Percentiles rank a stretch among this genome's conserved stretches.
Evolutionary conservation across 495 filamentous ascomycete genomes (phyloP).

Genomic region (Xylaria cubensis): DNA sequence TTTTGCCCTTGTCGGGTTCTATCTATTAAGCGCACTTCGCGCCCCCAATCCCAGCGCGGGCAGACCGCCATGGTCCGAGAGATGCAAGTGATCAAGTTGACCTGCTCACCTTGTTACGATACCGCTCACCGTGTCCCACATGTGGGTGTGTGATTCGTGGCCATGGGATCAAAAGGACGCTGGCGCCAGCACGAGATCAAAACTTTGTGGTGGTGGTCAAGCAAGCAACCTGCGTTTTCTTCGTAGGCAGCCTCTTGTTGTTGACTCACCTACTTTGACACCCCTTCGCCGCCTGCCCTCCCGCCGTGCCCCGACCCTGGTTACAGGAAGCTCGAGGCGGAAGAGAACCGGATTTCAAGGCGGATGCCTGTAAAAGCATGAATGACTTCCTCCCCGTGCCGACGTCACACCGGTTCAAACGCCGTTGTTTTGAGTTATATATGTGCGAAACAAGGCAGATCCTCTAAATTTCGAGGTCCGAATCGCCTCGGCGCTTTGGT

Average conservation of each 20-base stretch:
- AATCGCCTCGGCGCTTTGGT: neutral
- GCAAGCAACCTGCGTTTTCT: neutral
- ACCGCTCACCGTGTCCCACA: conserved; percentile 18
- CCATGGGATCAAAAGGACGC: conserved; percentile 7
- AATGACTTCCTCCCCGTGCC: neutral
- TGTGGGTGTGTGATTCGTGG: neutral
- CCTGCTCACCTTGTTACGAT: conserved; percentile 19
- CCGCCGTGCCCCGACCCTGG: neutral
- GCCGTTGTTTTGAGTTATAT: neutral
- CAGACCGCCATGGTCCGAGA: neutral
- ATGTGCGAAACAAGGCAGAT: conserved; percentile 16
- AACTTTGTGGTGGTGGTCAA: neutral
- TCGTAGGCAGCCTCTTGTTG: neutral
- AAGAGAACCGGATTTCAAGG: neutral
- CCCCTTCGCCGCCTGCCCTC: neutral
- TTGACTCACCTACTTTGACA: neutral
- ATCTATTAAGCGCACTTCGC: conserved; percentile 15
- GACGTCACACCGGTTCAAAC: conserved; percentile 7
- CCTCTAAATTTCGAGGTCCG: conserved; percentile 3
- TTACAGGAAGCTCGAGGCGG: neutral
- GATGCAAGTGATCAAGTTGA: conserved; percentile 3
- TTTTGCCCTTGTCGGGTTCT: conserved; percentile 4
- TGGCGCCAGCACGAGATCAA: neutral
- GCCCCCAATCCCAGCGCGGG: conserved; percentile 8
- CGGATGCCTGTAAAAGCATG: neutral